These are phyloP conservation scores for Cantharellus anzutake DNA, from an alignment of 768 basidiomycete species.

Conservation along the genomic window DNA sequence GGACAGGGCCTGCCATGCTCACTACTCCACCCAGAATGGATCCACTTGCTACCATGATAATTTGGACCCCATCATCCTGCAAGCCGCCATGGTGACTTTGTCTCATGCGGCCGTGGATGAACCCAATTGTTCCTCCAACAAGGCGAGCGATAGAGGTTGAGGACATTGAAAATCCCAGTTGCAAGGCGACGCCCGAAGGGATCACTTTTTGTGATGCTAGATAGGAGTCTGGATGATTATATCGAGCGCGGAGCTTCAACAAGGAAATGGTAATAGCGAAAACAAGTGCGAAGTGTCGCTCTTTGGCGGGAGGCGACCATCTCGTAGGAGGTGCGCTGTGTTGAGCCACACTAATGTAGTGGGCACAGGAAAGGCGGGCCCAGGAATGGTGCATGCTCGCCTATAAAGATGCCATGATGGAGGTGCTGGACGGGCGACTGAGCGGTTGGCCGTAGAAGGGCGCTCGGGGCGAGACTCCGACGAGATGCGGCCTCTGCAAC, in stretches of 20 bases:
- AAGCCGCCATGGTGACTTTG: slow-evolving; percentile 14
- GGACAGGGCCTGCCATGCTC: slow-evolving; percentile 55
- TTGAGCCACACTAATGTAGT: slow-evolving; percentile 87
- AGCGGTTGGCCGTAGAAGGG: slow-evolving; percentile 91
- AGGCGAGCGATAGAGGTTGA: slow-evolving; percentile 84
- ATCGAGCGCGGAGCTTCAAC: slow-evolving; percentile 36
- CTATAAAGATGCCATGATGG: slow-evolving; percentile 79
- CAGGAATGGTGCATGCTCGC: slow-evolving; percentile 73
- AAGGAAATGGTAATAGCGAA: slow-evolving; percentile 50
- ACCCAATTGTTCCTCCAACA: slow-evolving; percentile 70
- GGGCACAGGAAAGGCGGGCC: slow-evolving; percentile 89
- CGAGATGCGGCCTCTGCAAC: slow-evolving; percentile 89
- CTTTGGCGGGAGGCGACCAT: slow-evolving; percentile 65
- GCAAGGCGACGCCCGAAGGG: slow-evolving; percentile 91
- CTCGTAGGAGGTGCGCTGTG: slow-evolving; percentile 54
- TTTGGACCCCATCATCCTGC: slow-evolving; percentile 25
- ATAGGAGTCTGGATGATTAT: slow-evolving; percentile 16
- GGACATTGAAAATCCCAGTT: slow-evolving; percentile 89
- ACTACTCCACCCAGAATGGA: slow-evolving; percentile 92
- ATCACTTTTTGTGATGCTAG: slow-evolving; percentile 50
- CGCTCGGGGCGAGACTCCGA: slow-evolving; percentile 75
- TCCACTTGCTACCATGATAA: slow-evolving; percentile 82
- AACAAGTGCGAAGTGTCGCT: slow-evolving; percentile 56
- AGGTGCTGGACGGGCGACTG: slow-evolving; percentile 69
- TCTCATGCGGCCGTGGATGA: slow-evolving; percentile 31